Conservation (phyloP, 2,329 filamentous ascomycete species). For the Arthrobotrys conoides region DNA sequence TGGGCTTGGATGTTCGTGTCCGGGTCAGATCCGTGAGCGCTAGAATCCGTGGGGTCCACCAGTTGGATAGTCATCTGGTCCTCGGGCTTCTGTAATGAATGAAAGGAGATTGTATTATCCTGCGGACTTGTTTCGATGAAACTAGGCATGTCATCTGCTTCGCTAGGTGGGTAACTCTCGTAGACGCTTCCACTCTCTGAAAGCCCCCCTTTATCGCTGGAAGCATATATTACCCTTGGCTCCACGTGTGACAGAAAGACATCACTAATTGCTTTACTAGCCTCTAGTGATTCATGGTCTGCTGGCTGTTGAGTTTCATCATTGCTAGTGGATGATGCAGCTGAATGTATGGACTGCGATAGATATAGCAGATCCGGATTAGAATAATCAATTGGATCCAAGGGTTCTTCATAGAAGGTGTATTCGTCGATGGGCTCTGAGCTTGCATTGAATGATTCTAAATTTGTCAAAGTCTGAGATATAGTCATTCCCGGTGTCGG, state of each 20-base stretch:
- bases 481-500: slow-evolving; percentile 31
- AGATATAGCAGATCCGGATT: slow-evolving; percentile 52
- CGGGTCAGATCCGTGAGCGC: not conserved
- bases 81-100: not conserved
- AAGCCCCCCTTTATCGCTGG: slow-evolving; percentile 7
- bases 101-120: not conserved
- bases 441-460: slow-evolving; percentile 29
- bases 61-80: not conserved
- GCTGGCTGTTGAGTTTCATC: not conserved
- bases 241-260: slow-evolving; percentile 1
- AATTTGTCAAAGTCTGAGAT: slow-evolving; percentile 49
- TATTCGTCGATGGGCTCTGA: slow-evolving; percentile 25
- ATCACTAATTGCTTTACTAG: not conserved
- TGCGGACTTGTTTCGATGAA: not conserved
- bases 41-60: not conserved
- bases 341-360: slow-evolving; percentile 35
- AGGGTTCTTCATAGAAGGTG: slow-evolving; percentile 36
- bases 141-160: slow-evolving; percentile 40
- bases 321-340: slow-evolving; percentile 10
- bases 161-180: slow-evolving; percentile 54
- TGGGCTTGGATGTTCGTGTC: not conserved
- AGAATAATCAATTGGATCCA: slow-evolving; percentile 40
- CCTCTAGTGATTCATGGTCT: not conserved
- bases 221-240: slow-evolving; percentile 37
- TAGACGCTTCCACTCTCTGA: slow-evolving; percentile 52